phyloP scores from a whole-genome alignment of 2,329 filamentous ascomycete genomes.

The Penicillium sp. region DNA sequence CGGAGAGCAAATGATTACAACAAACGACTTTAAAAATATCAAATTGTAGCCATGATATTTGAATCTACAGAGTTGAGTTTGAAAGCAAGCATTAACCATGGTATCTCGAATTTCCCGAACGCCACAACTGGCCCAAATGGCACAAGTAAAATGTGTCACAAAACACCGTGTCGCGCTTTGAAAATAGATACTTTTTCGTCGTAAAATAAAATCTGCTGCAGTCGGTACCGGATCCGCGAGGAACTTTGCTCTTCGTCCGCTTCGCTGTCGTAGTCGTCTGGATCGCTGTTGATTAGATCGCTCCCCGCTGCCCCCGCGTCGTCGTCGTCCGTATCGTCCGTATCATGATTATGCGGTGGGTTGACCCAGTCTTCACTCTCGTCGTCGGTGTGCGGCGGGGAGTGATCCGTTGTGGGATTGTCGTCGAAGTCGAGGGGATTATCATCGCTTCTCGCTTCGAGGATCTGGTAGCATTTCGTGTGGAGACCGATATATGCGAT shows the following conservation, averaged over 20 bases:
- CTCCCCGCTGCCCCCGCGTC: constrained; percentile 20
- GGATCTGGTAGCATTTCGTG: constrained; percentile 79
- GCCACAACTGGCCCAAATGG: neutral
- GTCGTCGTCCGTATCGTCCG: constrained; percentile 33
- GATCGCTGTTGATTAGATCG: constrained; percentile 28
- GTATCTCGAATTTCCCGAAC: constrained; percentile 8
- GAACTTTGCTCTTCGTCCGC: constrained; percentile 42
- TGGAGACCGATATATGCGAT: constrained; percentile 76
- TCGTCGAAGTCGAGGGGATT: constrained; percentile 37
- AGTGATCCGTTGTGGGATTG: constrained; percentile 35
- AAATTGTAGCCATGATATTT: neutral
- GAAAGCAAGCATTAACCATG: constrained; percentile 2
- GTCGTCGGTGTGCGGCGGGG: constrained; percentile 42
- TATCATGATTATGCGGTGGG: constrained; percentile 44
- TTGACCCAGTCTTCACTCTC: constrained; percentile 42
- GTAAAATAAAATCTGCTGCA: constrained; percentile 80
- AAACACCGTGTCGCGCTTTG: constrained; percentile 67
- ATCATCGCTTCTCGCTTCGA: constrained; percentile 58
- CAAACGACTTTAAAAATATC: too few species aligned
- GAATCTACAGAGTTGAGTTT: neutral
- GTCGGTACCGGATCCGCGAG: constrained; percentile 54
- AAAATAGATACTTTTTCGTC: constrained; percentile 83
- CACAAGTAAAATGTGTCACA: constrained; percentile 29
- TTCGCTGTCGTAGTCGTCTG: constrained; percentile 48
- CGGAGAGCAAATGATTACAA: too few species aligned